These are phyloP conservation scores for Exophiala aquamarina DNA, from an alignment of 2,329 filamentous ascomycete species.

Conservation along the genomic window DNA sequence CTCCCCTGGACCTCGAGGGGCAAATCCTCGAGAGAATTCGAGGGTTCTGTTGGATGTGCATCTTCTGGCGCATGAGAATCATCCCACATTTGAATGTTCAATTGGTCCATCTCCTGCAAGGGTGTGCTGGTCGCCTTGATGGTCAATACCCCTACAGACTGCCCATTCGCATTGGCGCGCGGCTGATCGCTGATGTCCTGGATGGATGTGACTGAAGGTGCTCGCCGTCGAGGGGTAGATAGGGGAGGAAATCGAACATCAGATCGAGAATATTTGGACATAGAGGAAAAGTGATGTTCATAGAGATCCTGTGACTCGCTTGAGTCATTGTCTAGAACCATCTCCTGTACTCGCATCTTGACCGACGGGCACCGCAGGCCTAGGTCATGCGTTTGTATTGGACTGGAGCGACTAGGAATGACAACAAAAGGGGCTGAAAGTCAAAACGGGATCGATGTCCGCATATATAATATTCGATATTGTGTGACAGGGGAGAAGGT, in stretches of 20 bases:
- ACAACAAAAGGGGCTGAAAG: too few species aligned
- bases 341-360: slow-evolving; percentile 23
- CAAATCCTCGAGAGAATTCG: slow-evolving; percentile 40
- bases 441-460: too few species aligned
- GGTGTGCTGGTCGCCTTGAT: slow-evolving; percentile 15
- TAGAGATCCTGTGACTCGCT: slow-evolving; percentile 17
- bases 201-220: slow-evolving; percentile 22
- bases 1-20: slow-evolving; percentile 72
- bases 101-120: slow-evolving; percentile 1
- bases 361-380: background rate
- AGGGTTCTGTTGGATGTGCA: background rate
- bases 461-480: too few species aligned
- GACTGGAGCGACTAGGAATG: too few species aligned
- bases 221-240: slow-evolving; percentile 22
- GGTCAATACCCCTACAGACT: slow-evolving; percentile 23
- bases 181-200: slow-evolving; percentile 9
- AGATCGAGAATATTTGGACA: slow-evolving; percentile 17
- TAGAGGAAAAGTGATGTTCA: slow-evolving; percentile 18
- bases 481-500: too few species aligned
- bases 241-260: slow-evolving; percentile 26
- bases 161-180: slow-evolving; percentile 9
- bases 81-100: background rate
- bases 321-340: slow-evolving; percentile 22
- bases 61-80: background rate
- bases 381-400: too few species aligned